Base-by-base conservation (phyloP, 257 asterid genomes). In the Scutellaria galericulata region DNA sequence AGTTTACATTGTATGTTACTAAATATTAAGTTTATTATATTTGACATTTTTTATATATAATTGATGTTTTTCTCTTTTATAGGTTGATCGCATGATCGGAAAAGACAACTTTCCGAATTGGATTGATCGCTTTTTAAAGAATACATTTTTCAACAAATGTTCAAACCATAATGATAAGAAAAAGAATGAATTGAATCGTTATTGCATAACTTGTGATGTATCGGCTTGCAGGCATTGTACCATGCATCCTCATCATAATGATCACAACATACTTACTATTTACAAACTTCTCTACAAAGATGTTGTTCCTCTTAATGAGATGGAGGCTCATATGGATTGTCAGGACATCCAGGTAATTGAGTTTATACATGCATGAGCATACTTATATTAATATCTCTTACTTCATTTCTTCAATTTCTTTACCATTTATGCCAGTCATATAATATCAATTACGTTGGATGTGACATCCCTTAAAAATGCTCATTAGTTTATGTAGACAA, bases 201-300 rank as follows among this genome's bases (percentile, higher is more conserved):
- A 77, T 7, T 81, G 89, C 61, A 75, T 84, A 3, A 71, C 64
- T 7, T 87, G 89, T 11, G 68, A 79, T 20, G 67, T 50, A 4
- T 58, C 81, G 0, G 56, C 64, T 2, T 86, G 88, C 59, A 84
- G 56, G 74, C 75, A 53, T 8, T 83, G 93, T 7, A 52, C 80
- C 14, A 9, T 69, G 2, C 1, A 12, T 1, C 74, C 63, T 4
- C 7, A 15, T 9, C 89, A 85, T 68, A 6, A 55, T 4, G 59
- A 59, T n/a, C 86, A 81, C 58, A 24, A 39, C 2, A 12, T 68
- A 10, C 86, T 82, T 3, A 80, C 80, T 1, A 80, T 82, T 40
- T 85, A 85, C 6, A 63, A 12, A 81, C 86, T 82, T 72, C 84
- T 82, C 65, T 85, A 85, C 39, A 80, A 82, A 54, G 72, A 85